Evolutionary conservation across 495 filamentous ascomycete genomes (phyloP), one percentile per base, ranked within the genome.

Genomic region (Xylaria sp.): DNA sequence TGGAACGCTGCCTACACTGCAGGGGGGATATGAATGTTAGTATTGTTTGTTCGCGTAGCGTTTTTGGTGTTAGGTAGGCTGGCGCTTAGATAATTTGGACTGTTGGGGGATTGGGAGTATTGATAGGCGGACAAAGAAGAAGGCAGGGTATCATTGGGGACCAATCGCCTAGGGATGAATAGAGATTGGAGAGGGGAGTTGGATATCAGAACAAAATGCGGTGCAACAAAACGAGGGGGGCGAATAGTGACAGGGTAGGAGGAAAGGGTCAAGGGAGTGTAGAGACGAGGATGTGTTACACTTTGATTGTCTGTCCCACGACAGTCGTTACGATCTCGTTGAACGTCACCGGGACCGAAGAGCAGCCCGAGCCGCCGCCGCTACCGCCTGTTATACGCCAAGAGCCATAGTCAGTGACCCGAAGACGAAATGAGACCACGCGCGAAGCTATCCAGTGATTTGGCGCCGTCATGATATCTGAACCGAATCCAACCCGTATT

Each of bases 1-100:
- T 0, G 82, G 61, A 61, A 87, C 82, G 33, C 82, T 87, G 12
- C 91, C 91, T 0, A 84, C 81, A 5, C 92, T 72, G 71, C 85
- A 87, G 74, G 40, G 74, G 40, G 24, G 67, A 29, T 9, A 59
- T 31, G 26, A 43, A 26, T 21, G 33, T 58, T 68, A 57, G 21
- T 24, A 24, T 58, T 5, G 9, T n/a, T n/a, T 43, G 15, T 3
- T 40, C n/a, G 19, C 4, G 24, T 33, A 3, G 61, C 24, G 24
- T 53, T 55, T 55, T 3, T 5, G 14, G 24, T 5, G 3, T 55
- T 15, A 0, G 3, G 26, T 50, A n/a, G 19, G 46, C 19, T 11
- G 46, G 46, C 19, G 46, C n/a, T 50, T 46, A n/a, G 15, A n/a
- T 46, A 0, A n/a, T 46, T 46, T 53, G 0, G 50, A 14, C 9